Conservation (phyloP, 2,329 filamentous ascomycete genomes). For the Coniochaeta pulveracea region DNA sequence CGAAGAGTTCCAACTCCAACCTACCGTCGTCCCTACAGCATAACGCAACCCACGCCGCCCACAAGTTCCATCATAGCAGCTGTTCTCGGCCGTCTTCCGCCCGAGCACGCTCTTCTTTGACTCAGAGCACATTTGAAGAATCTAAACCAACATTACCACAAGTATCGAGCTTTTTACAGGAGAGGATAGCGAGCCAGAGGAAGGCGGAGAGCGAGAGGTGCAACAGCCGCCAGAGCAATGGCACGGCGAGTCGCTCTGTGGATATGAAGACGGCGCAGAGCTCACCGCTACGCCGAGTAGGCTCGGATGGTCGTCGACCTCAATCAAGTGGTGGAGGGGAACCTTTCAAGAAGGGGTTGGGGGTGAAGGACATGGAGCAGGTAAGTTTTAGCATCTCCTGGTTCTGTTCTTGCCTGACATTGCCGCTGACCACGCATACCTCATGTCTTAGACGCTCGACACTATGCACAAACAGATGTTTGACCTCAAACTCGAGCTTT, state of each 20-base stretch:
- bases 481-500: conserved; percentile 63
- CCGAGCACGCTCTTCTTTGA: conserved; percentile 26
- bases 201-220: conserved; percentile 34
- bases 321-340: conserved; percentile 31
- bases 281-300: conserved; percentile 25
- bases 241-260: conserved; percentile 24
- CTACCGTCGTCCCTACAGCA: conserved; percentile 23
- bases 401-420: not conserved
- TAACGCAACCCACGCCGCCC: conserved; percentile 21
- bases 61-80: conserved; percentile 28
- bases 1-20: conserved; percentile 29
- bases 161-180: conserved; percentile 41
- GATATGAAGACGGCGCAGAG: conserved; percentile 25
- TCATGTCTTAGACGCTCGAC: conserved; percentile 42
- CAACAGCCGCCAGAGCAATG: conserved; percentile 23
- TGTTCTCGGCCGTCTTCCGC: conserved; percentile 22
- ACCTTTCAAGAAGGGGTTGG: conserved; percentile 36
- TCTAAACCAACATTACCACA: conserved; percentile 24
- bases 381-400: conserved; percentile 25
- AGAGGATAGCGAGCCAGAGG: conserved; percentile 40
- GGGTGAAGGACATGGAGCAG: conserved; percentile 58
- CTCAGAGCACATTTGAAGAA: conserved; percentile 29
- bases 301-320: conserved; percentile 25
- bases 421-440: not conserved
- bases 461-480: conserved; percentile 67